phyloP scores from a whole-genome alignment of 176 grass and related monocot species.

The Elaeis guineensis region DNA sequence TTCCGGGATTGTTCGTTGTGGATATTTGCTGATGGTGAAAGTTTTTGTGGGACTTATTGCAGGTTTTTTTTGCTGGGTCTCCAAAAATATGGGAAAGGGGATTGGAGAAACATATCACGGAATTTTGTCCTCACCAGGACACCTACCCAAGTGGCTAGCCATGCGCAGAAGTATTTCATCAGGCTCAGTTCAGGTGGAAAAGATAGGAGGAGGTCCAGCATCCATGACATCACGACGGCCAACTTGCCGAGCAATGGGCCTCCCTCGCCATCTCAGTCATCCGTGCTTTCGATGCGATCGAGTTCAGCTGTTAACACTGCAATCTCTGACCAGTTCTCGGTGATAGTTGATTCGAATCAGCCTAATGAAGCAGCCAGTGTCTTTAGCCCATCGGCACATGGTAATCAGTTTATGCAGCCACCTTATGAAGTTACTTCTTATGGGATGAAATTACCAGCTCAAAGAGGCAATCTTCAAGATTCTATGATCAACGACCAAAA shows the following conservation, averaged over 20 bases:
- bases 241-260: neutral
- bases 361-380: constrained; percentile 2
- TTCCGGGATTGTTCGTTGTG: too few species aligned
- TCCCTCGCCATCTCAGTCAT: neutral
- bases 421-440: constrained; percentile 28
- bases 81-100: constrained; percentile 9
- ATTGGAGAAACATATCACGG: constrained; percentile 16
- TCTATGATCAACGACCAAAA: neutral
- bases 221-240: constrained; percentile 13
- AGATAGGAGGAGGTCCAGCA: constrained; percentile 19
- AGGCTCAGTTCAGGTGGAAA: constrained; percentile 1
- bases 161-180: constrained; percentile 20
- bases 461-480: constrained; percentile 18
- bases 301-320: neutral
- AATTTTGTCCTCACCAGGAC: constrained; percentile 14
- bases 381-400: constrained; percentile 9
- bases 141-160: constrained; percentile 15
- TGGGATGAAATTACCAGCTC: constrained; percentile 48
- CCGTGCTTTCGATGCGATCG: neutral
- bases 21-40: too few species aligned
- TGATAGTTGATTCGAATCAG: neutral
- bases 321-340: neutral
- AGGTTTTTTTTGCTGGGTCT: constrained; percentile 6
- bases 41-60: neutral
- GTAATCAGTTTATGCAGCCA: constrained; percentile 31